Base-by-base conservation (phyloP, 106 monocot species). In the Narthecium ossifragum region DNA sequence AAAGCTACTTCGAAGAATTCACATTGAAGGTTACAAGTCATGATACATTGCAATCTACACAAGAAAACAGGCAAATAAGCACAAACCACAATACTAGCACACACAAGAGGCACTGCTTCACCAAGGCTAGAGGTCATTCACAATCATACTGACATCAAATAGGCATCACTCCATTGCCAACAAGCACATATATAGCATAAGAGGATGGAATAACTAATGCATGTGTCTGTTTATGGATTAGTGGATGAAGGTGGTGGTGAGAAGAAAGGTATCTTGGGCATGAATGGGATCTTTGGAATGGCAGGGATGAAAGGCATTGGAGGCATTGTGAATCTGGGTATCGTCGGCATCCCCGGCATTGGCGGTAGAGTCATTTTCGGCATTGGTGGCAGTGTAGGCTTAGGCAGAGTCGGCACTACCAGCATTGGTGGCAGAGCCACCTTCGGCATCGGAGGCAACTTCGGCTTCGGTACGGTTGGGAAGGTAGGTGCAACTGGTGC, bases 211-310 rank as follows among this genome's bases (percentile, higher is more conserved):
- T 41, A 41, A 14, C 17, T 41, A 41, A 17, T 41, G 41, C 1
- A 2, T 41, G 10, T 18, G 14, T 2, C 12, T 6, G 21, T 38
- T 58, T 38, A 37, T 58, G 37, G 38, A 11, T 25, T 58, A 58
- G 34, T 7, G 8, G 32, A 17, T 37, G 58, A 24, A 23, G 58
- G 58, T 33, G 58, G 58, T 10, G 58, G 37, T 4, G 18, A 37
- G 36, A 58, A 21, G 58, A 24, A 38, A 25, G 58, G 58, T 8
- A 58, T 37, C 37, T 31, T 38, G 18, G 58, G 58, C 36, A 39
- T 39, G n/a, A 23, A 22, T 1, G 36, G 58, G 15, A 38, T 38
- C 12, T 38, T 58, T 27, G 61, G 46, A 29, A 61, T 61, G 43
- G 23, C 22, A 6, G 57, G 57, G 8, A 58, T 34, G 21, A 18